Percentiles rank a stretch among this genome's conserved stretches.
Evolutionary conservation across 768 basidiomycete species (phyloP).

Genomic region (Xanthoconium stramineum): DNA sequence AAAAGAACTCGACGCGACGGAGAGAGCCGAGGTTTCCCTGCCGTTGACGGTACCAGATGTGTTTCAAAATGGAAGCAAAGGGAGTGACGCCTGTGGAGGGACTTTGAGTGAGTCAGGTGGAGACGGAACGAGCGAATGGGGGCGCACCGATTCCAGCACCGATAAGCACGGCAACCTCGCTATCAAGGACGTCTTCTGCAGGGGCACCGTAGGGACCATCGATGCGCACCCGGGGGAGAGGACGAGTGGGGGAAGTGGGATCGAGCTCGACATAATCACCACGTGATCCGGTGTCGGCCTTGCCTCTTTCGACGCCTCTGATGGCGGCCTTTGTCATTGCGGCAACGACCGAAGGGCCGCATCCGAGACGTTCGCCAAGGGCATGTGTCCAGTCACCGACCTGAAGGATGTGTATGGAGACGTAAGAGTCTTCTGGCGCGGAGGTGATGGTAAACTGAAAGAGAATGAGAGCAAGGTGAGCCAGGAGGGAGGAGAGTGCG

Average conservation of each 20-base stretch:
- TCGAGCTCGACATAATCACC: constrained; percentile 84
- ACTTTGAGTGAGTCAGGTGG: background rate
- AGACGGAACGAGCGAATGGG: background rate
- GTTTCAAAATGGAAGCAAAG: constrained; percentile 91
- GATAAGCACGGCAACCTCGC: constrained; percentile 86
- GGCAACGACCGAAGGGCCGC: constrained; percentile 71
- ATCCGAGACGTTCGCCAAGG: constrained; percentile 84
- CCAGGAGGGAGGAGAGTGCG: constrained; percentile 29
- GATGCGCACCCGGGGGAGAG: constrained; percentile 70
- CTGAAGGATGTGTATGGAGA: constrained; percentile 91
- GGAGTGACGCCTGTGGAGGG: constrained; percentile 72
- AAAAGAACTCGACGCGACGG: constrained; percentile 90
- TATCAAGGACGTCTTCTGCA: constrained; percentile 84
- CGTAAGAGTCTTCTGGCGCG: constrained; percentile 90
- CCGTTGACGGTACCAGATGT: constrained; percentile 93
- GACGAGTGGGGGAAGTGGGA: constrained; percentile 40
- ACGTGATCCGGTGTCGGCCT: constrained; percentile 45
- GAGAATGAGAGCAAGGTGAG: background rate
- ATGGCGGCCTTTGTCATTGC: constrained; percentile 76
- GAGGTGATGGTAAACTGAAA: constrained; percentile 89
- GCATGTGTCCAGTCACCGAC: constrained; percentile 85
- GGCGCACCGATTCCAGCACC: constrained; percentile 87
- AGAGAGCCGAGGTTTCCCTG: constrained; percentile 73
- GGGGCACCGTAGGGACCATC: constrained; percentile 95
- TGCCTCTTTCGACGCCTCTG: constrained; percentile 68